Conservation (phyloP, 495 filamentous ascomycete species). For the Penicillium turbatum region DNA sequence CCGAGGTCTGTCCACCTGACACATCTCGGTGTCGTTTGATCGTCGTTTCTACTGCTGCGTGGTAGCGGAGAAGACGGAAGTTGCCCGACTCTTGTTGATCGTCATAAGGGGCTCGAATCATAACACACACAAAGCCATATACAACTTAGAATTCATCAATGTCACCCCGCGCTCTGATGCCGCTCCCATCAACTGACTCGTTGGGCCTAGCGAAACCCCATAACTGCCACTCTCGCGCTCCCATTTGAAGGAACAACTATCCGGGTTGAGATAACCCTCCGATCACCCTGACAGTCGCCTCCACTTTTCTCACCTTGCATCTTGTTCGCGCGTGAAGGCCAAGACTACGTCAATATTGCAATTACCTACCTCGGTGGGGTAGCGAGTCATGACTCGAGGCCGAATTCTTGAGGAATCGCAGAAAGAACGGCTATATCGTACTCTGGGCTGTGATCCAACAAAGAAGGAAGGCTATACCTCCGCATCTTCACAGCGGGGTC, state of each 20-base stretch:
- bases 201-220: slow-evolving; percentile 1
- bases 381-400: neutral
- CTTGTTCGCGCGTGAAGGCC: neutral
- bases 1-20: neutral
- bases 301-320: neutral
- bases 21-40: neutral
- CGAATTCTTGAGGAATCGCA: neutral
- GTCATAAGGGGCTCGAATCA: slow-evolving; percentile 2
- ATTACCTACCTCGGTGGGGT: neutral
- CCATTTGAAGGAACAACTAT: neutral
- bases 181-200: neutral
- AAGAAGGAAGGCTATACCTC: neutral
- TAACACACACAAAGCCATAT: neutral
- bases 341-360: neutral
- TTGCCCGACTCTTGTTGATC: slow-evolving; percentile 6
- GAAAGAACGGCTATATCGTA: neutral
- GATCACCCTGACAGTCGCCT: neutral
- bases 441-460: neutral
- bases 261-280: slow-evolving; percentile 6
- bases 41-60: slow-evolving; percentile 1
- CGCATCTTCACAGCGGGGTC: neutral
- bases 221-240: neutral
- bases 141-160: neutral
- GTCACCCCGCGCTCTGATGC: neutral
- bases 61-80: slow-evolving; percentile 4